Conservation (phyloP, 805 yeast species). For the Isabelozyma pseudorhagii region DNA sequence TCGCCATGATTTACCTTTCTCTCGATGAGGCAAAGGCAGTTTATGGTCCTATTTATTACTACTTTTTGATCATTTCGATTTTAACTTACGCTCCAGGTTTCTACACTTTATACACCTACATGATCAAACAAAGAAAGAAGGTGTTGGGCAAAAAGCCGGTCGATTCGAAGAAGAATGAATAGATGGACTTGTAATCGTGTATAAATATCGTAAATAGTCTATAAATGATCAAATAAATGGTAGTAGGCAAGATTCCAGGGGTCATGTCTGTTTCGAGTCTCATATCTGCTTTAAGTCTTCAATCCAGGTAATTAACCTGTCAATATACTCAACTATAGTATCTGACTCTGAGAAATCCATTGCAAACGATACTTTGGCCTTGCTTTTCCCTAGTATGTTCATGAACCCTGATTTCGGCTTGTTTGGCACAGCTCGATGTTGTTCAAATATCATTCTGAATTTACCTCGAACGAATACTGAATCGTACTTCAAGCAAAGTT, state of each 20-base stretch:
- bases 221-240: no score
- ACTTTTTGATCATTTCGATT: constrained; percentile 54
- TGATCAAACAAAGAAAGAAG: constrained; percentile 85
- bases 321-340: constrained; percentile 30
- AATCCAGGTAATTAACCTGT: constrained; percentile 25
- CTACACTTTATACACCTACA: constrained; percentile 78
- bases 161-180: constrained; percentile 7
- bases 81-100: constrained; percentile 81
- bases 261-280: background rate
- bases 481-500: constrained; percentile 40
- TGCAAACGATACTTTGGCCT: constrained; percentile 2
- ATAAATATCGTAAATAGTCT: no score
- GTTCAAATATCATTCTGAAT: constrained; percentile 36
- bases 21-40: constrained; percentile 61
- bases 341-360: constrained; percentile 11
- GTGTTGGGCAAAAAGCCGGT: constrained; percentile 45
- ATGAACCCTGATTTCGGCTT: constrained; percentile 7
- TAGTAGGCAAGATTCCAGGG: no score
- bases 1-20: constrained; percentile 64
- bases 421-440: constrained; percentile 16
- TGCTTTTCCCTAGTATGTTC: constrained; percentile 5
- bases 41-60: constrained; percentile 50
- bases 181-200: background rate
- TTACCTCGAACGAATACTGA: constrained; percentile 37
- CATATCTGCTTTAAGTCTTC: constrained; percentile 12